phyloP scores from a whole-genome alignment of 441 rosid genomes.

The Croton laevigatus region DNA sequence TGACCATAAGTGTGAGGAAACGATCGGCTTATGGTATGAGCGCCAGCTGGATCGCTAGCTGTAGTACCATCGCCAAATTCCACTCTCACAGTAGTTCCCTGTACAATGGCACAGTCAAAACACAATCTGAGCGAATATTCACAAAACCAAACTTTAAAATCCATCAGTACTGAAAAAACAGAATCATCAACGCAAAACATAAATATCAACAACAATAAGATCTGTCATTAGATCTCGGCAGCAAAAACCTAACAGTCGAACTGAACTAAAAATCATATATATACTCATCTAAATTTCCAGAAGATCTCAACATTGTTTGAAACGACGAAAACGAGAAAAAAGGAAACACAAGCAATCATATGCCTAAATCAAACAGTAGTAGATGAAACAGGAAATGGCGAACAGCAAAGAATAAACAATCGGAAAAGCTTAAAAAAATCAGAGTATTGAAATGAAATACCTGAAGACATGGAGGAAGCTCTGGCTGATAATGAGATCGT shows the following conservation, averaged over 20 bases:
- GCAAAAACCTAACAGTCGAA: background rate
- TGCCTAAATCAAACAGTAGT: background rate
- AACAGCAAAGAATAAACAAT: background rate
- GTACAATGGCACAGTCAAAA: conserved; percentile 16
- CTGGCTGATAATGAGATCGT: conserved; percentile 80
- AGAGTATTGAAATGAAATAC: conserved; percentile 27
- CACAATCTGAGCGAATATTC: background rate
- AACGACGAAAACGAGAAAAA: background rate
- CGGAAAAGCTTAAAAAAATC: background rate
- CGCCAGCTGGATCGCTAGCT: conserved; percentile 63
- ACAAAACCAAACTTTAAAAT: background rate
- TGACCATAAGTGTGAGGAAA: conserved; percentile 89
- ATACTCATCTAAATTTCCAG: background rate
- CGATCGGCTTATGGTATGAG: conserved; percentile 61
- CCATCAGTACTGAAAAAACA: background rate
- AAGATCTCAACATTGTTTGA: background rate
- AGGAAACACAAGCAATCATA: background rate
- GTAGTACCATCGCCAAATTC: conserved; percentile 89
- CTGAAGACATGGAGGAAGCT: conserved; percentile 97
- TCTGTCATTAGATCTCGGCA: conserved; percentile 27
- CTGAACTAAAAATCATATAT: background rate
- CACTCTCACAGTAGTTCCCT: conserved; percentile 97
- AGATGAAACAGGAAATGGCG: background rate
- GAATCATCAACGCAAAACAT: background rate
- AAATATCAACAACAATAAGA: conserved; percentile 15